Evolutionary conservation across 345 rosid species (phyloP).

Genomic region (Microcos paniculata): DNA sequence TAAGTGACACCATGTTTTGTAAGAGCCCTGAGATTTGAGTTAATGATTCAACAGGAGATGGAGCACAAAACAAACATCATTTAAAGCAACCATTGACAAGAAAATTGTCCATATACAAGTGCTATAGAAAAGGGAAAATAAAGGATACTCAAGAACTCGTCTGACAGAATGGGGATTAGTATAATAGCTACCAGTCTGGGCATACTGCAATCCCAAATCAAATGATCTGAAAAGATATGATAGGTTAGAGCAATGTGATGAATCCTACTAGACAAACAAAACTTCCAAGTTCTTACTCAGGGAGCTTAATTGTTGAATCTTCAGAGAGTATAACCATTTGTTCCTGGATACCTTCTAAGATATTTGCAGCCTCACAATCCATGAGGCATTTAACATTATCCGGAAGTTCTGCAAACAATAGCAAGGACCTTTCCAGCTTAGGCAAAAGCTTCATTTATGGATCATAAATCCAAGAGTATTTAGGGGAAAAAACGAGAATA

Average conservation of each 20-base stretch:
- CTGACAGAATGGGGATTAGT: constrained; percentile 61
- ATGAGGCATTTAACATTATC: constrained; percentile 65
- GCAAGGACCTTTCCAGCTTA: constrained; percentile 2
- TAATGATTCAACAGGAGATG: constrained; percentile 31
- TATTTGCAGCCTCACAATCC: constrained; percentile 82
- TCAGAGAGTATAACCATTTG: constrained; percentile 69
- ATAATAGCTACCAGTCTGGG: constrained; percentile 45
- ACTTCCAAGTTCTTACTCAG: constrained; percentile 51
- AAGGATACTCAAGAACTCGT: constrained; percentile 83
- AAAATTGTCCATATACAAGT: neutral
- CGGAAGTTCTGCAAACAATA: constrained; percentile 63
- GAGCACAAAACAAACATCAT: constrained; percentile 13
- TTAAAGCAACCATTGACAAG: constrained; percentile 10
- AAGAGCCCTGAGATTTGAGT: constrained; percentile 56
- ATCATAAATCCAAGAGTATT: neutral
- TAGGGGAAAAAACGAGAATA: neutral
- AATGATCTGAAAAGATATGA: constrained; percentile 60
- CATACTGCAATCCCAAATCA: constrained; percentile 60
- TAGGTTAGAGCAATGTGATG: constrained; percentile 9
- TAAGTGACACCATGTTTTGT: constrained; percentile 55
- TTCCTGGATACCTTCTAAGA: constrained; percentile 73
- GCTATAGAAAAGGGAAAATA: constrained; percentile 11
- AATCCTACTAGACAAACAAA: constrained; percentile 8
- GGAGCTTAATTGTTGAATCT: constrained; percentile 79
- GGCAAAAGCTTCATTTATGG: neutral